Evolutionary conservation across 139 green algal genomes (phyloP).

Genomic region (Parachlorella kessleri): DNA sequence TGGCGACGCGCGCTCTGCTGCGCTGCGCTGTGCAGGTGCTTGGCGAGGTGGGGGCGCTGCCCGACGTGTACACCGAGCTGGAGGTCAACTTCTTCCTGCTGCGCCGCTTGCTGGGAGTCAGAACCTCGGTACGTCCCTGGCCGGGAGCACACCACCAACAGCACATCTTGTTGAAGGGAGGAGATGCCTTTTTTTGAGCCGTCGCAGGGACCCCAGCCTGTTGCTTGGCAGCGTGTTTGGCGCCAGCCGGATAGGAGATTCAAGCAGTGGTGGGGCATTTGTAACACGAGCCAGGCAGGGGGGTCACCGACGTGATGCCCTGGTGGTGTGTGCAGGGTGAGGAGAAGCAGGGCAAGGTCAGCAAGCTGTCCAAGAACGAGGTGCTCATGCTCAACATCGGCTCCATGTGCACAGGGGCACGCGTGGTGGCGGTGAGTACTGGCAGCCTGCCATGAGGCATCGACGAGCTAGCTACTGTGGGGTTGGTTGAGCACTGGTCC

Average conservation of each 20-base stretch:
- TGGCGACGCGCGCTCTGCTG: no score
- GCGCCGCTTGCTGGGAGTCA: conserved; percentile 93
- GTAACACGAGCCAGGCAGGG: no score
- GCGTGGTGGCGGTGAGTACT: conserved; percentile 86
- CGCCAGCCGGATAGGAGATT: no score
- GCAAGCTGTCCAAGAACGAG: conserved; percentile 97
- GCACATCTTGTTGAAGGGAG: not conserved
- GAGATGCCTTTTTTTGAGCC: no score
- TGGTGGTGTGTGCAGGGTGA: conserved; percentile 11
- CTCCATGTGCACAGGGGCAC: conserved; percentile 97
- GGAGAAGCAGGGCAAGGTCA: conserved; percentile 64
- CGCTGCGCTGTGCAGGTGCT: conserved; percentile 70
- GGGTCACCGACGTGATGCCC: no score
- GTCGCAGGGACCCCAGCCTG: no score
- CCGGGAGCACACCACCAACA: not conserved
- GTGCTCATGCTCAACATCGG: conserved; percentile 99
- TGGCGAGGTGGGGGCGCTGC: conserved; percentile 91
- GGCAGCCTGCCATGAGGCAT: no score
- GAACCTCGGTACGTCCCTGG: conserved; percentile 69
- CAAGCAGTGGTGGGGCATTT: not conserved
- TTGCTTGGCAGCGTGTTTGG: not conserved
- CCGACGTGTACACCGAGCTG: conserved; percentile 97
- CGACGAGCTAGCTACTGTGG: no score
- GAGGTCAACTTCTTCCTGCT: conserved; percentile 99
- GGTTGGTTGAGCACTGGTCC: no score